These are phyloP conservation scores for Toxicodendron radicans DNA, from an alignment of 345 rosid genomes.

Conservation along the genomic window DNA sequence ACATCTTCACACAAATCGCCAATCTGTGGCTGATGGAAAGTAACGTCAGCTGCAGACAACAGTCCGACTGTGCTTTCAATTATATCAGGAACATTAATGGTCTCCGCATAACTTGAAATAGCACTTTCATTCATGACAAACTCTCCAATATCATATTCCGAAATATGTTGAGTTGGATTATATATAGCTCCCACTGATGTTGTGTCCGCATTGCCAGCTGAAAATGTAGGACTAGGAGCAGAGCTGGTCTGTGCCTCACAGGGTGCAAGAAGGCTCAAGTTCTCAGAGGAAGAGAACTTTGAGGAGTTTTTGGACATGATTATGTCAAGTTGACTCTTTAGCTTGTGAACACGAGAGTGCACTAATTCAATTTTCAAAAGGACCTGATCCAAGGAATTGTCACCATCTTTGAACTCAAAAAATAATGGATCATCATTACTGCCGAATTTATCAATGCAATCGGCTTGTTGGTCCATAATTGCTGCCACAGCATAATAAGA, in stretches of 20 bases:
- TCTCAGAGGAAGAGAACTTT: slow-evolving; percentile 86
- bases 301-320: slow-evolving; percentile 68
- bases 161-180: slow-evolving; percentile 45
- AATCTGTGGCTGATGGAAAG: slow-evolving; percentile 59
- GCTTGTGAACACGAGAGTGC: slow-evolving; percentile 58
- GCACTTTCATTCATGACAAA: slow-evolving; percentile 63
- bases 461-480: slow-evolving; percentile 39
- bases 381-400: slow-evolving; percentile 53
- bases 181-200: slow-evolving; percentile 51
- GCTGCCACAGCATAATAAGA: slow-evolving; percentile 31
- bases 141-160: slow-evolving; percentile 57
- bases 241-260: slow-evolving; percentile 71
- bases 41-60: slow-evolving; percentile 74
- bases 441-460: slow-evolving; percentile 36
- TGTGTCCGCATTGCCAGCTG: slow-evolving; percentile 69
- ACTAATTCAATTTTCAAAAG: slow-evolving; percentile 69
- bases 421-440: slow-evolving; percentile 35
- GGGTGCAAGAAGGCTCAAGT: slow-evolving; percentile 74
- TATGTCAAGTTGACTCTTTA: slow-evolving; percentile 61
- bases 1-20: slow-evolving; percentile 75
- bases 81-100: slow-evolving; percentile 79
- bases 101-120: slow-evolving; percentile 64
- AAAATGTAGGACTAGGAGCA: slow-evolving; percentile 79
- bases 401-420: slow-evolving; percentile 50
- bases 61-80: slow-evolving; percentile 91